Percentiles rank a stretch among this genome's conserved stretches.
Evolutionary conservation across 495 filamentous ascomycete species (phyloP).

Genomic region (Penicillium canescens): DNA sequence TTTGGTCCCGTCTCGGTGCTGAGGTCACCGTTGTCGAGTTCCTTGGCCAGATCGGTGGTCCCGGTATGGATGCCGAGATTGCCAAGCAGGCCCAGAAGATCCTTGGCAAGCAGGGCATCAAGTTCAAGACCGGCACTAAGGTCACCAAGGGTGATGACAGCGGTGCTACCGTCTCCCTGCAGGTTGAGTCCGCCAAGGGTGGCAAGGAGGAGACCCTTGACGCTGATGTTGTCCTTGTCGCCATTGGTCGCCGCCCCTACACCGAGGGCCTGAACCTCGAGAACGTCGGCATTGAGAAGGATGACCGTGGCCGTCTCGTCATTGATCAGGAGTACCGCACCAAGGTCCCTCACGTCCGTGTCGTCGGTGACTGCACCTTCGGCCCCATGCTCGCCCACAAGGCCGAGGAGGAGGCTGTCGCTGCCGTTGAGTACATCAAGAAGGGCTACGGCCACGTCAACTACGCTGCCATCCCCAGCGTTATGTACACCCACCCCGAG

Average conservation of each 20-base stretch:
- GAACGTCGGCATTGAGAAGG: slow-evolving; percentile 91
- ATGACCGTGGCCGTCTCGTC: slow-evolving; percentile 89
- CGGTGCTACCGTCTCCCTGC: slow-evolving; percentile 72
- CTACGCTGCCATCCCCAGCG: slow-evolving; percentile 94
- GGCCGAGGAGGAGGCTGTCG: slow-evolving; percentile 96
- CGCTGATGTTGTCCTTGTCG: slow-evolving; percentile 93
- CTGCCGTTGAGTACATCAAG: slow-evolving; percentile 92
- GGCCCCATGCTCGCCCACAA: slow-evolving; percentile 99
- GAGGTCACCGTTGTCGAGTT: slow-evolving; percentile 98
- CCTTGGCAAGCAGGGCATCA: slow-evolving; percentile 93
- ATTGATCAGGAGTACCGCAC: slow-evolving; percentile 99
- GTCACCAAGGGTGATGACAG: slow-evolving; percentile 81
- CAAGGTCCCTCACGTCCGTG: slow-evolving; percentile 93
- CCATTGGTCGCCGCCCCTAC: slow-evolving; percentile 94
- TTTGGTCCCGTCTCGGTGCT: slow-evolving; percentile 90
- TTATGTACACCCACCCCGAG: slow-evolving; percentile 99
- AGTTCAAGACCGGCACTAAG: slow-evolving; percentile 98
- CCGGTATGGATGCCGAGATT: slow-evolving; percentile 95
- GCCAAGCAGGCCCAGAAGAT: slow-evolving; percentile 91
- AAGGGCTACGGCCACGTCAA: slow-evolving; percentile 98
- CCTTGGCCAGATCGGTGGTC: slow-evolving; percentile 92
- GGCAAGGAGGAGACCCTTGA: slow-evolving; percentile 92
- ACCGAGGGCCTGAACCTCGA: slow-evolving; percentile 88
- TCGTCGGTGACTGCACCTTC: slow-evolving; percentile 95
- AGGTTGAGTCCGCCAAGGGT: slow-evolving; percentile 90